Evolutionary conservation across 2,329 filamentous ascomycete species (phyloP).

Genomic region (Blastomyces percursus): DNA sequence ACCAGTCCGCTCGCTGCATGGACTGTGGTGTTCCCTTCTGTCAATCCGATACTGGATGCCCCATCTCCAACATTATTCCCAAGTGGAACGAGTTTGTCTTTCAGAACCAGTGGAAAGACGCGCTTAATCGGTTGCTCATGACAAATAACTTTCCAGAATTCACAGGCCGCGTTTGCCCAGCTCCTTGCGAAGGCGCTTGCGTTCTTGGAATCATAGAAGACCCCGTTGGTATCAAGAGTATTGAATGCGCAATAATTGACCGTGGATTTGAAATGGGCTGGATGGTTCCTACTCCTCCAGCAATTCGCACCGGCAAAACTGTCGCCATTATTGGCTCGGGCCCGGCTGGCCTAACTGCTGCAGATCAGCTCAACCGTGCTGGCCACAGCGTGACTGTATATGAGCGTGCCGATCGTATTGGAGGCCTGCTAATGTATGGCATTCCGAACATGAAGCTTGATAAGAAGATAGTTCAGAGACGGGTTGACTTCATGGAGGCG

Average conservation of each 20-base stretch:
- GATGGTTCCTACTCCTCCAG: slow-evolving; percentile 77
- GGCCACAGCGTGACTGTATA: slow-evolving; percentile 84
- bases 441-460: slow-evolving; percentile 99
- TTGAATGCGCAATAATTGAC: slow-evolving; percentile 96
- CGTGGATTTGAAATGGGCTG: slow-evolving; percentile 96
- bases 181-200: slow-evolving; percentile 91
- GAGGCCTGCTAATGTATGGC: slow-evolving; percentile 93
- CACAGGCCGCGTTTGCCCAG: slow-evolving; percentile 91
- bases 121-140: slow-evolving; percentile 81
- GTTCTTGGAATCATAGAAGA: slow-evolving; percentile 95
- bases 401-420: slow-evolving; percentile 80
- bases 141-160: slow-evolving; percentile 99
- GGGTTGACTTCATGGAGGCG: slow-evolving; percentile 85
- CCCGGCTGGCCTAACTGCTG: slow-evolving; percentile 76
- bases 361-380: slow-evolving; percentile 88
- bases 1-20: slow-evolving; percentile 95
- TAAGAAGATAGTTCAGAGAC: slow-evolving; percentile 91
- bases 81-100: slow-evolving; percentile 86
- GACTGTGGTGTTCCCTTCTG: slow-evolving; percentile 98
- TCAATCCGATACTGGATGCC: slow-evolving; percentile 89
- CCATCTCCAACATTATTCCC: slow-evolving; percentile 94
- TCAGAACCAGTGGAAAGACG: slow-evolving; percentile 74
- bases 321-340: slow-evolving; percentile 86
- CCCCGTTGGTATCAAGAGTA: slow-evolving; percentile 95
- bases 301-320: slow-evolving; percentile 74